phyloP scores from a whole-genome alignment of 2,329 filamentous ascomycete species.

The Herpotrichia juniperi region DNA sequence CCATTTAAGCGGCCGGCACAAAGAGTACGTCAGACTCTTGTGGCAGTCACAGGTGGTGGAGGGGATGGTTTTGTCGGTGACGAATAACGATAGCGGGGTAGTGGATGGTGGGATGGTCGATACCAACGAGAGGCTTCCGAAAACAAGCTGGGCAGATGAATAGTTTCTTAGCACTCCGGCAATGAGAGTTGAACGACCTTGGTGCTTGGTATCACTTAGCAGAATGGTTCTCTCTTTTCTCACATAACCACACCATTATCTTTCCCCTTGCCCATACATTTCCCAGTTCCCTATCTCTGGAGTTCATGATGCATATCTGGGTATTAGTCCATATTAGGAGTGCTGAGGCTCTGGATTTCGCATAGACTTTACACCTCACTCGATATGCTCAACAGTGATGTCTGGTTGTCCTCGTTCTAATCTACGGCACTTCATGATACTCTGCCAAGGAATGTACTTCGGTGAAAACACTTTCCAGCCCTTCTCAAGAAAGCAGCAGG shows the following conservation, averaged over 20 bases:
- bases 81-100: conserved; percentile 22
- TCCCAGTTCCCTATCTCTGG: conserved; percentile 11
- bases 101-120: conserved; percentile 4
- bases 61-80: conserved; percentile 29
- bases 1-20: conserved; percentile 68
- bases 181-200: conserved; percentile 36
- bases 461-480: too few relatives aligned
- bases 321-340: conserved; percentile 25
- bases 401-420: too few relatives aligned
- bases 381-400: not conserved
- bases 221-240: conserved; percentile 28
- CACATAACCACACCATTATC: conserved; percentile 10
- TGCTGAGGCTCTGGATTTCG: conserved; percentile 4
- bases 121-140: conserved; percentile 26
- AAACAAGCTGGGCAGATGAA: conserved; percentile 35
- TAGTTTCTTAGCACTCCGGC: conserved; percentile 29
- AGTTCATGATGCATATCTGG: conserved; percentile 34
- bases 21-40: not conserved
- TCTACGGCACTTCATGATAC: too few relatives aligned
- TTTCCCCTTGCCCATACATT: not conserved
- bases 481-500: too few relatives aligned
- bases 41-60: conserved; percentile 8
- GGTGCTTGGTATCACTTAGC: conserved; percentile 38
- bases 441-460: too few relatives aligned
- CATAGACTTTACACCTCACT: not conserved